These are phyloP conservation scores for Blastocystis sp. DNA, from an alignment of 352 stramenopile genomes.

Conservation along the genomic window DNA sequence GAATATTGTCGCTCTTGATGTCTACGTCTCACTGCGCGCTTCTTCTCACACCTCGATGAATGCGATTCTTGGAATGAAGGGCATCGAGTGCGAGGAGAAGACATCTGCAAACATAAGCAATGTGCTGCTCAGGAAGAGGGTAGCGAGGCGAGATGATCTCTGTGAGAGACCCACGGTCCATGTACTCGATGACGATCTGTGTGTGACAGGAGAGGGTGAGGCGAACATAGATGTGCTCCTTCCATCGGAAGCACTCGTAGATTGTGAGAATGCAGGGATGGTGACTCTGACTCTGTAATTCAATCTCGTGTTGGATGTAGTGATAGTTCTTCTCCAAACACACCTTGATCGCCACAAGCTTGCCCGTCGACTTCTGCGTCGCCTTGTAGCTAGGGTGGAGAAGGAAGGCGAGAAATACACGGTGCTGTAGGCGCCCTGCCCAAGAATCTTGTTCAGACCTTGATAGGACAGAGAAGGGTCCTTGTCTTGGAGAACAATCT, in stretches of 20 bases:
- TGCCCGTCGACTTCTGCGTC: slow-evolving; percentile 72
- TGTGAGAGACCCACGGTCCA: slow-evolving; percentile 84
- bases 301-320: slow-evolving; percentile 77
- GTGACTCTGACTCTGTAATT: slow-evolving; percentile 75
- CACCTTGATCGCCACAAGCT: slow-evolving; percentile 75
- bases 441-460: slow-evolving; percentile 71
- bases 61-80: slow-evolving; percentile 69
- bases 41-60: slow-evolving; percentile 50
- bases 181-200: slow-evolving; percentile 89
- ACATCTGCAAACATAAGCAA: slow-evolving; percentile 76
- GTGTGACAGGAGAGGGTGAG: background rate
- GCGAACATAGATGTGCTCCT: slow-evolving; percentile 72
- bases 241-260: slow-evolving; percentile 74
- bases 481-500: slow-evolving; percentile 71
- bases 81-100: slow-evolving; percentile 71
- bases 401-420: slow-evolving; percentile 73
- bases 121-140: slow-evolving; percentile 74
- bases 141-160: slow-evolving; percentile 76
- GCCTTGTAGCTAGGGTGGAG: slow-evolving; percentile 66
- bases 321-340: slow-evolving; percentile 73
- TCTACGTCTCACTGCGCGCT: slow-evolving; percentile 75
- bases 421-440: slow-evolving; percentile 76
- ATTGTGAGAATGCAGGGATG: slow-evolving; percentile 77
- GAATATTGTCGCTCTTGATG: slow-evolving; percentile 79
- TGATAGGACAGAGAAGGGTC: slow-evolving; percentile 56